phyloP scores from a whole-genome alignment of 148 eudicot species.

The Oxyria digyna region DNA sequence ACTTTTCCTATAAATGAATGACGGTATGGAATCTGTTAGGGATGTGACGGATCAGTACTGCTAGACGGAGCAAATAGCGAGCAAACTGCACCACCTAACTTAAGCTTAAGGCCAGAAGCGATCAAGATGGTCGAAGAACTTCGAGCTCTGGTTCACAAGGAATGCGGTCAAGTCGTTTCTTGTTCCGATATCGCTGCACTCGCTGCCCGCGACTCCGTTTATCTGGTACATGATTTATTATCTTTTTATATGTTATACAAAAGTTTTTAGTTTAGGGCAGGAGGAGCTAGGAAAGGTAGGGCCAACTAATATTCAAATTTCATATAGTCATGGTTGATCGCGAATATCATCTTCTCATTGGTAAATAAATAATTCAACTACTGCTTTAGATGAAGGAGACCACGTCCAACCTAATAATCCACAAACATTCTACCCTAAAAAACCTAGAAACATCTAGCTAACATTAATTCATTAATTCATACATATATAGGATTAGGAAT shows the following conservation, averaged over 20 bases:
- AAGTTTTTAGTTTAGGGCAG: background rate
- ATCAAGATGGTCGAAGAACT: slow-evolving; percentile 28
- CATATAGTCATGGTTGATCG: background rate
- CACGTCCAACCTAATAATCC: no score
- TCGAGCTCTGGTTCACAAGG: slow-evolving; percentile 18
- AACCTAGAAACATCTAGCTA: no score
- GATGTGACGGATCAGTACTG: slow-evolving; percentile 43
- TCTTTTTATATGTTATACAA: no score
- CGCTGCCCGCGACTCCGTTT: slow-evolving; percentile 42
- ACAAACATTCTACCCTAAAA: no score
- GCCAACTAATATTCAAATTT: background rate
- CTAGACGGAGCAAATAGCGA: slow-evolving; percentile 37
- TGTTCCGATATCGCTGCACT: slow-evolving; percentile 39
- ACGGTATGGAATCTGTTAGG: no score
- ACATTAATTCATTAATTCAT: no score
- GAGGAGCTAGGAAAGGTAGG: background rate
- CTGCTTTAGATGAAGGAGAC: background rate
- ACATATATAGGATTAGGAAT: no score
- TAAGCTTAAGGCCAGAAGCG: slow-evolving; percentile 22
- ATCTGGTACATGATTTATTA: slow-evolving; percentile 19
- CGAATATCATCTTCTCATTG: no score
- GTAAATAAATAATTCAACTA: no score
- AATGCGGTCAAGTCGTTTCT: slow-evolving; percentile 32
- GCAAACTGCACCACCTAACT: slow-evolving; percentile 27
- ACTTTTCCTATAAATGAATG: no score